Percentiles rank a stretch among this genome's conserved stretches.
phyloP scores from a whole-genome alignment of 2,329 filamentous ascomycete genomes.

The Cadophora malorum region DNA sequence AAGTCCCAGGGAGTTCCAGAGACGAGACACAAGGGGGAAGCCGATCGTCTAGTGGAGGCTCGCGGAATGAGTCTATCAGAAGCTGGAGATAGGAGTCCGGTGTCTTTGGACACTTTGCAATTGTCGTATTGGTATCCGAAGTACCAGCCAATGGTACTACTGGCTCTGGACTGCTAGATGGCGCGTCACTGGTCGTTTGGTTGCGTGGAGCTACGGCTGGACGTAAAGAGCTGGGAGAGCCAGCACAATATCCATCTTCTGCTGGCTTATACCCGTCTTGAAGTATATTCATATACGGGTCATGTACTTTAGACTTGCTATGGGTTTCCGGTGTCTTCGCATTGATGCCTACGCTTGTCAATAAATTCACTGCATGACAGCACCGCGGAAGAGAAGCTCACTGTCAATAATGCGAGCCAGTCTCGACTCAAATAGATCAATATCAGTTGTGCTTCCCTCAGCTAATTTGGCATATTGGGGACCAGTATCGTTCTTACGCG shows the following conservation, averaged over 20 bases:
- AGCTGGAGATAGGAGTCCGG: slow-evolving; percentile 35
- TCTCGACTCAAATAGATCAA: slow-evolving; percentile 16
- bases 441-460: slow-evolving; percentile 17
- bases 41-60: not conserved
- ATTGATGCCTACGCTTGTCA: not conserved
- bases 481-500: no score
- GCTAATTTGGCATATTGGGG: not conserved
- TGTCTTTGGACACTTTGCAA: slow-evolving; percentile 17
- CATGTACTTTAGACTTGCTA: not conserved
- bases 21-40: slow-evolving; percentile 4
- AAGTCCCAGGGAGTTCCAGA: not conserved
- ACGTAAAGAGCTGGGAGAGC: not conserved
- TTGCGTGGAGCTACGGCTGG: not conserved
- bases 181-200: not conserved
- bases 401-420: slow-evolving; percentile 23
- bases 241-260: not conserved
- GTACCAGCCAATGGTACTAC: not conserved
- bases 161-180: not conserved
- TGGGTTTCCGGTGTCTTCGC: not conserved
- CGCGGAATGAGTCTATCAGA: slow-evolving; percentile 26
- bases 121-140: not conserved
- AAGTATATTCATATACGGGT: not conserved
- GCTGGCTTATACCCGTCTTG: not conserved
- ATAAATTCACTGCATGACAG: not conserved
- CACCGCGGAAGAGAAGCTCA: not conserved